phyloP scores from a whole-genome alignment of 2,329 filamentous ascomycete genomes.

The Penicillium sp. region DNA sequence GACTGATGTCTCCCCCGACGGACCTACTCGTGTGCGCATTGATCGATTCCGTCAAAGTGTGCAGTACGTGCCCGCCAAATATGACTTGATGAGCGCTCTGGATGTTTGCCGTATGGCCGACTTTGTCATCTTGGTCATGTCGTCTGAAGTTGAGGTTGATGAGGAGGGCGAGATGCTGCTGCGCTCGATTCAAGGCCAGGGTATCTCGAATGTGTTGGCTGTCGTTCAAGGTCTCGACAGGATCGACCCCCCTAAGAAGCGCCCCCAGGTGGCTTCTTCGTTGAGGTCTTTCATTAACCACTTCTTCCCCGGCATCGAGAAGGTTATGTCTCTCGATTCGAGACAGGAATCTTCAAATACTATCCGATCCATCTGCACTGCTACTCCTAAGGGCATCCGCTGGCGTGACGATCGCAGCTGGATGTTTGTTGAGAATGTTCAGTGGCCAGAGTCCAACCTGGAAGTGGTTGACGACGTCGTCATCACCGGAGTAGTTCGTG shows the following conservation, averaged over 20 bases:
- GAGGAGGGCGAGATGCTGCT: constrained; percentile 74
- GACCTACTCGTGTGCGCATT: constrained; percentile 57
- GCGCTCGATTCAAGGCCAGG: constrained; percentile 81
- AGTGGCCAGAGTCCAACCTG: constrained; percentile 54
- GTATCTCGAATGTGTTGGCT: constrained; percentile 83
- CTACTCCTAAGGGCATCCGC: constrained; percentile 81
- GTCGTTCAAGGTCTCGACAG: constrained; percentile 70
- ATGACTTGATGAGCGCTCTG: constrained; percentile 66
- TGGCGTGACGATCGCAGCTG: constrained; percentile 95
- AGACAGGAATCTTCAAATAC: constrained; percentile 85
- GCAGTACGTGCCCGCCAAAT: constrained; percentile 67
- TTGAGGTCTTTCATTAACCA: constrained; percentile 88
- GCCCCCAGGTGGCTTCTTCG: constrained; percentile 66
- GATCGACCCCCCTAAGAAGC: constrained; percentile 69
- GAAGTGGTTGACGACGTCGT: constrained; percentile 50
- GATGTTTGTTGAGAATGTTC: constrained; percentile 79
- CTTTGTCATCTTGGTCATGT: constrained; percentile 79
- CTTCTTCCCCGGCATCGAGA: constrained; percentile 87
- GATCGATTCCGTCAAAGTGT: constrained; percentile 93
- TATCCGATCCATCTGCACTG: constrained; percentile 82
- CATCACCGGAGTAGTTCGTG: constrained; percentile 76
- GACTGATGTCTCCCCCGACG: constrained; percentile 51
- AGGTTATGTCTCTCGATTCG: constrained; percentile 77
- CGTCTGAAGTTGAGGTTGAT: constrained; percentile 67
- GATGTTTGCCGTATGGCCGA: constrained; percentile 84